Evolutionary conservation across 2,329 filamentous ascomycete species (phyloP).

Genomic region (Pseudogymnoascus sp.): DNA sequence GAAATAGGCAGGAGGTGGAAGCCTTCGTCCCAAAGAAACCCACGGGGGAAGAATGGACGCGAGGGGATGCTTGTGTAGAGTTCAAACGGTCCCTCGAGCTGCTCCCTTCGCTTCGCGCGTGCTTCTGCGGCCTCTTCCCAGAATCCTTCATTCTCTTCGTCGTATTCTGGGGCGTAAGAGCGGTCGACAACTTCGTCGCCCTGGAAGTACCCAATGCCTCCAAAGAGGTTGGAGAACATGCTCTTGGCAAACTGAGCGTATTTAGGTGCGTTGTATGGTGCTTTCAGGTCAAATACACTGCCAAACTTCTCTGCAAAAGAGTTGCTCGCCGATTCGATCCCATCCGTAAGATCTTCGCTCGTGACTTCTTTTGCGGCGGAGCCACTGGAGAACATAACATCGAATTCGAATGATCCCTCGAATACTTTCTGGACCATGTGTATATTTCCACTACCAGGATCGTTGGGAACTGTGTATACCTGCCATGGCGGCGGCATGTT

Average conservation of each 20-base stretch:
- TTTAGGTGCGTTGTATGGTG: slow-evolving; percentile 66
- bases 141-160: slow-evolving; percentile 91
- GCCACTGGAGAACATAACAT: slow-evolving; percentile 78
- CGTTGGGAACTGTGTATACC: slow-evolving; percentile 70
- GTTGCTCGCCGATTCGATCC: slow-evolving; percentile 59
- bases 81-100: slow-evolving; percentile 74
- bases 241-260: slow-evolving; percentile 77
- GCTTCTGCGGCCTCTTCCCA: slow-evolving; percentile 88
- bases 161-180: slow-evolving; percentile 85
- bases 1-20: slow-evolving; percentile 88
- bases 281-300: slow-evolving; percentile 62
- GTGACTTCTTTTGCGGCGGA: slow-evolving; percentile 52
- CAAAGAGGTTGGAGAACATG: slow-evolving; percentile 89
- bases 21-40: slow-evolving; percentile 97
- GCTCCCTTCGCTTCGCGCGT: slow-evolving; percentile 58
- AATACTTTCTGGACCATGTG: slow-evolving; percentile 91
- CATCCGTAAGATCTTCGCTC: slow-evolving; percentile 58
- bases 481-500: slow-evolving; percentile 76
- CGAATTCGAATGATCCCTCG: slow-evolving; percentile 84
- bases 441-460: slow-evolving; percentile 64
- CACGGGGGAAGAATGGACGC: slow-evolving; percentile 89
- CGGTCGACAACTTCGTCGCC: slow-evolving; percentile 83
- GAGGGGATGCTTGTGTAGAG: slow-evolving; percentile 90
- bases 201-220: slow-evolving; percentile 92
- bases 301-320: slow-evolving; percentile 70